A percentile compares a stretch with the other conserved stretches of the same genome.
These are phyloP conservation scores for Fusarium veterinarium DNA, from an alignment of 2,329 filamentous ascomycete genomes.

Conservation along the genomic window DNA sequence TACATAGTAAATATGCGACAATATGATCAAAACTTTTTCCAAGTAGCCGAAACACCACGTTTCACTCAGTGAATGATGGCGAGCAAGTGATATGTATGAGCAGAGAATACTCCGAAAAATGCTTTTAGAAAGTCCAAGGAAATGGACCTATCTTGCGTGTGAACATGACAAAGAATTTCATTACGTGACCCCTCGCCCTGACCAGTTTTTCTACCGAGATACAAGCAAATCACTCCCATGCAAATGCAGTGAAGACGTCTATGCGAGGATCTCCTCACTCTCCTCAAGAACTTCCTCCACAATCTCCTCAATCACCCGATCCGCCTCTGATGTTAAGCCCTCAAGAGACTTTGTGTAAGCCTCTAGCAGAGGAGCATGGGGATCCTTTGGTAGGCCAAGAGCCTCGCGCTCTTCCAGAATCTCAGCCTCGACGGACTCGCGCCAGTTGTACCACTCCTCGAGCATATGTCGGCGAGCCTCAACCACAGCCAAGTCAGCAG, in stretches of 20 bases:
- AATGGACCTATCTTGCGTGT: conserved; percentile 35
- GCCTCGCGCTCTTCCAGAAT: conserved; percentile 76
- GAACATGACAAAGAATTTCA: conserved; percentile 47
- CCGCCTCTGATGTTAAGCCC: conserved; percentile 71
- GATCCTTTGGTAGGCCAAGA: conserved; percentile 73
- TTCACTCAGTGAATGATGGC: background rate
- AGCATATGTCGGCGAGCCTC: conserved; percentile 85
- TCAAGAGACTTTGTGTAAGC: conserved; percentile 64
- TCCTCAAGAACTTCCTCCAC: conserved; percentile 87
- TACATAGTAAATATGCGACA: too few relatives aligned
- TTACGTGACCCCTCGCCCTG: conserved; percentile 50
- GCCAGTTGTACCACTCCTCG: conserved; percentile 90
- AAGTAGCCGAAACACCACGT: too few relatives aligned
- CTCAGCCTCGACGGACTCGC: conserved; percentile 77
- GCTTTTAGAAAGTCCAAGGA: conserved; percentile 39
- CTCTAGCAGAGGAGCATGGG: conserved; percentile 70
- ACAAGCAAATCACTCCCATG: conserved; percentile 49
- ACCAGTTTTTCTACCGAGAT: conserved; percentile 50
- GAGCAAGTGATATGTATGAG: conserved; percentile 5
- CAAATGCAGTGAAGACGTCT: conserved; percentile 47
- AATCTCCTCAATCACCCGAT: conserved; percentile 87
- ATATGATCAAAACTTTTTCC: too few relatives aligned
- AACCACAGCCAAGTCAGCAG: conserved; percentile 92
- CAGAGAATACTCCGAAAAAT: conserved; percentile 31
- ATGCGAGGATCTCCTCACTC: conserved; percentile 78